A percentile compares a stretch with the other conserved stretches of the same genome.
Conservation (phyloP, 257 asterid species). For the Mitragyna speciosa region DNA sequence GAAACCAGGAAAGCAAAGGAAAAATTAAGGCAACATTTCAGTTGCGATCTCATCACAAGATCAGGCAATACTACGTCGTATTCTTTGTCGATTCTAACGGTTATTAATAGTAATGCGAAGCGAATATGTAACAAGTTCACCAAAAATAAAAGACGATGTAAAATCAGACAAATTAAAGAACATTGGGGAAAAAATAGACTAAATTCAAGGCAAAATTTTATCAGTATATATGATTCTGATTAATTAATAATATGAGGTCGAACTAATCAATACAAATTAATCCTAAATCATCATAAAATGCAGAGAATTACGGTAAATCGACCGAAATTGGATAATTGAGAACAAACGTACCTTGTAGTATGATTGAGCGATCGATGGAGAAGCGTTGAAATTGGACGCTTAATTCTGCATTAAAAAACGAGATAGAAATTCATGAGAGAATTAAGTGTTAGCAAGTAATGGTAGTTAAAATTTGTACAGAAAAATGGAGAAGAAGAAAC, state of each 20-base stretch:
- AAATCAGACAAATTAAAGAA: too few relatives aligned
- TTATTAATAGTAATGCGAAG: too few relatives aligned
- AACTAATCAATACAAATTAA: background rate
- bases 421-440: background rate
- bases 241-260: background rate
- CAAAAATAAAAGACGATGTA: too few relatives aligned
- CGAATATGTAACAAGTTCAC: too few relatives aligned
- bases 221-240: background rate
- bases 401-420: background rate
- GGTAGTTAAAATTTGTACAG: background rate
- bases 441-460: background rate
- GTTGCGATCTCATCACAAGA: too few relatives aligned
- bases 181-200: too few relatives aligned
- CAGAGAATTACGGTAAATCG: background rate
- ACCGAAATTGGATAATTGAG: background rate
- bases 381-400: background rate
- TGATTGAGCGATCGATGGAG: too few relatives aligned
- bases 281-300: background rate
- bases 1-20: background rate
- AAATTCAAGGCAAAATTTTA: too few relatives aligned
- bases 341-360: background rate
- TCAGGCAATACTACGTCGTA: background rate
- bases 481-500: background rate
- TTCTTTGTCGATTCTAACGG: too few relatives aligned
- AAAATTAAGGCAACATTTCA: too few relatives aligned